A percentile compares a stretch with the other conserved stretches of the same genome.
These are phyloP conservation scores for Lactuca sativa DNA, from an alignment of 129 eudicot genomes.

Conservation along the genomic window DNA sequence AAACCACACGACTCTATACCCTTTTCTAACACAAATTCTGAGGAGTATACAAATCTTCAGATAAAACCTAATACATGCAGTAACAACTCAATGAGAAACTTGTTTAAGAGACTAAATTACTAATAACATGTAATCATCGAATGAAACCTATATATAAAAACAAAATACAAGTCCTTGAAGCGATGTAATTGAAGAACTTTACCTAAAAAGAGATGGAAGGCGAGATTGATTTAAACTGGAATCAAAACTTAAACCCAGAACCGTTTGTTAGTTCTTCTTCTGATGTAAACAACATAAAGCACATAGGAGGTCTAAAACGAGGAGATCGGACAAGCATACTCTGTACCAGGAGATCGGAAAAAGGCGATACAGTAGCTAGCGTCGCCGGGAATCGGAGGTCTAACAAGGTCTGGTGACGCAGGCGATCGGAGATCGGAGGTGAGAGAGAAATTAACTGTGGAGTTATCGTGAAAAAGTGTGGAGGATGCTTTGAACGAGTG, in stretches of 20 bases:
- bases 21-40: constrained; percentile 3
- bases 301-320: no score
- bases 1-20: constrained; percentile 1
- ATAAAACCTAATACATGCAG: constrained; percentile 20
- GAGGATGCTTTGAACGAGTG: no score
- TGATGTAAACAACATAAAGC: no score
- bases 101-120: background rate
- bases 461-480: no score
- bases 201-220: constrained; percentile 14
- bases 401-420: no score
- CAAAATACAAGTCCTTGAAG: constrained; percentile 13
- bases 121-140: background rate
- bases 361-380: no score
- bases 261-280: constrained; percentile 15
- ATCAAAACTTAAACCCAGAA: constrained; percentile 15
- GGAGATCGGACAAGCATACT: no score
- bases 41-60: constrained; percentile 3
- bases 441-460: no score
- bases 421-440: no score
- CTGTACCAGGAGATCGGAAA: no score
- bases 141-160: background rate
- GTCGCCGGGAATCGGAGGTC: no score
- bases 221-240: background rate
- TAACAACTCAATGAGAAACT: constrained; percentile 23
- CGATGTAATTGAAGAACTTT: constrained; percentile 24